Conservation (phyloP, 225 moss, liverwort and hornwort species). For the Marchantia paleacea region DNA sequence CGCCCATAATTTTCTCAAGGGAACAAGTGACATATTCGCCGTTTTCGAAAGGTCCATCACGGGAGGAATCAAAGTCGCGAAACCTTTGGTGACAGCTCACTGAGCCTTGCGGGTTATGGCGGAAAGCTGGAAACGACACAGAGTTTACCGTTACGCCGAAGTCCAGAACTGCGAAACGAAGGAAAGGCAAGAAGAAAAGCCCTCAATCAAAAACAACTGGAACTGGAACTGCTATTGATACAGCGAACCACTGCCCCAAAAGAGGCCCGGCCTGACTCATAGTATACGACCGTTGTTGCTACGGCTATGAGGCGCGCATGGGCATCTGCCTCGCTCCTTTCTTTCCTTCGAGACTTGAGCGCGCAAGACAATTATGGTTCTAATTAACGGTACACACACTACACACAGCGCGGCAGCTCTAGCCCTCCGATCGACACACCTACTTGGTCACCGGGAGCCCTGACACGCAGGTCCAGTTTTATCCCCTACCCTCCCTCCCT, state of each 20-base stretch:
- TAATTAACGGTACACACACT: background rate
- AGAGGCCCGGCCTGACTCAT: no score
- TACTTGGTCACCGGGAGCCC: background rate
- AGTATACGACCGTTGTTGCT: background rate
- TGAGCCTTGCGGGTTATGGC: background rate
- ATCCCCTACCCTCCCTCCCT: no score
- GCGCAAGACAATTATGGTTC: background rate
- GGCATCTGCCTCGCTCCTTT: background rate
- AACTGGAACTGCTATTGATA: no score
- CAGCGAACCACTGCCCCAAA: no score
- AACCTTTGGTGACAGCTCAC: background rate
- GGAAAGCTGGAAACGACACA: slow-evolving; percentile 5
- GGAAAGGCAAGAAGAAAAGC: background rate
- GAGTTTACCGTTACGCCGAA: slow-evolving; percentile 10
- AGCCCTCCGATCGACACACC: background rate
- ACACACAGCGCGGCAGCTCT: background rate
- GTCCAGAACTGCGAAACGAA: background rate
- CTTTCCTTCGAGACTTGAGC: background rate
- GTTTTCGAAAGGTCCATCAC: background rate
- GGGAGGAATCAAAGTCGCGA: background rate
- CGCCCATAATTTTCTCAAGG: background rate
- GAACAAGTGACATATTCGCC: background rate
- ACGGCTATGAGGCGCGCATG: background rate
- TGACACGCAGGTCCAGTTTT: background rate
- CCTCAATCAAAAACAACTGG: no score